These are phyloP conservation scores for Nakaseomyces bracarensis DNA, from an alignment of 1,139 yeast genomes.

Conservation along the genomic window DNA sequence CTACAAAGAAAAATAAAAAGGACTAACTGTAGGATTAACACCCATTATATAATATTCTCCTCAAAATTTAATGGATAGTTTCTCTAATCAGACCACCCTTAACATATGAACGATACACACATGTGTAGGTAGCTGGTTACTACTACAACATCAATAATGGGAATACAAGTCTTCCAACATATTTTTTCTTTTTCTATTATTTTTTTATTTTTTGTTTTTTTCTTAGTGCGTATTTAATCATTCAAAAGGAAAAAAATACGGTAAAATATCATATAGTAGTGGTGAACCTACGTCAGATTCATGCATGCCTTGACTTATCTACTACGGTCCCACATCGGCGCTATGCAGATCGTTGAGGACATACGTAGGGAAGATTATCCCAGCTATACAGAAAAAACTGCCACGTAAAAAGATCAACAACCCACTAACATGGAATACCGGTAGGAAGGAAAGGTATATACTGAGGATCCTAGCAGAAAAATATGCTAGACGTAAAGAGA, in stretches of 20 bases:
- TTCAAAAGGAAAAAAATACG: background rate
- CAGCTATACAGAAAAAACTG: too few species aligned
- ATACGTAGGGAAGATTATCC: too few species aligned
- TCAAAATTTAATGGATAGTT: background rate
- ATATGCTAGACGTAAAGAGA: too few species aligned
- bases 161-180: background rate
- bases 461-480: too few species aligned
- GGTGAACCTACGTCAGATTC: background rate
- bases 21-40: background rate
- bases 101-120: background rate
- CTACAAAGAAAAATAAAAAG: background rate
- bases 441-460: too few species aligned
- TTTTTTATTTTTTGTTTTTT: background rate
- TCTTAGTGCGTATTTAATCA: background rate
- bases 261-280: too few species aligned
- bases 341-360: conserved; percentile 2
- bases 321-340: background rate
- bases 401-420: too few species aligned
- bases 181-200: background rate
- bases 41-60: background rate
- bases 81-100: background rate
- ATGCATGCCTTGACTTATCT: conserved; percentile 1
- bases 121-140: conserved; percentile 1
- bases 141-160: background rate
- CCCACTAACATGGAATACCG: too few species aligned